Evolutionary conservation across 2,329 filamentous ascomycete species (phyloP).

Genomic region (Colletotrichum sp.): DNA sequence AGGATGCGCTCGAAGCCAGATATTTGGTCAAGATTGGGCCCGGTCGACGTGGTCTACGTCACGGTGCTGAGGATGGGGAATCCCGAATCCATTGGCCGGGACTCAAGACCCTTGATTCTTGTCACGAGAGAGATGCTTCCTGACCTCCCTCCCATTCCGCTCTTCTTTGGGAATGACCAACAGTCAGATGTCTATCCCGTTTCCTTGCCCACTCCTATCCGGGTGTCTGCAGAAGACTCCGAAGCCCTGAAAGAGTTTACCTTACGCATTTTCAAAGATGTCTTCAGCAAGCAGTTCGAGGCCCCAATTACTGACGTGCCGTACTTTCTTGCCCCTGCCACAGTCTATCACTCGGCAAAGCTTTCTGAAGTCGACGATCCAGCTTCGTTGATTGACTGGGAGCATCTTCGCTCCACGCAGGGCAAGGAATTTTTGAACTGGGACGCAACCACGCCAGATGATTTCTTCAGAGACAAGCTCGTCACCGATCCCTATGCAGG

Average conservation of each 20-base stretch:
- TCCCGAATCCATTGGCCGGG: conserved; percentile 60
- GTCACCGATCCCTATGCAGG: conserved; percentile 65
- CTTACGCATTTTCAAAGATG: conserved; percentile 75
- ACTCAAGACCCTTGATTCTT: conserved; percentile 70
- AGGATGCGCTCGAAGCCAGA: conserved; percentile 79
- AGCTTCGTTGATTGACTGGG: conserved; percentile 62
- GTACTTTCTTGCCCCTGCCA: conserved; percentile 79
- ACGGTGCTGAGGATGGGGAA: conserved; percentile 64
- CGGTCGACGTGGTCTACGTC: conserved; percentile 60
- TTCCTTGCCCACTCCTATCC: conserved; percentile 47
- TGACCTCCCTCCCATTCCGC: conserved; percentile 67
- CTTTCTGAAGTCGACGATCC: conserved; percentile 25
- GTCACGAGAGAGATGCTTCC: conserved; percentile 73
- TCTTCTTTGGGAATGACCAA: conserved; percentile 73
- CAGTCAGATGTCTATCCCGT: conserved; percentile 62
- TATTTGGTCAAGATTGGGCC: conserved; percentile 65
- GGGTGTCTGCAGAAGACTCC: conserved; percentile 48
- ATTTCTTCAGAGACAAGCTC: conserved; percentile 59
- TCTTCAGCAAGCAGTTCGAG: conserved; percentile 89
- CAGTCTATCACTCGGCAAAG: conserved; percentile 25
- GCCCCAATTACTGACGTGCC: conserved; percentile 68
- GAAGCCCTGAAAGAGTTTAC: conserved; percentile 74
- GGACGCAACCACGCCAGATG: conserved; percentile 46
- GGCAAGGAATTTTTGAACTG: conserved; percentile 39
- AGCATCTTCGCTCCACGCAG: conserved; percentile 48